These are phyloP conservation scores for Pezicula rhizophila DNA, from an alignment of 2,329 filamentous ascomycete genomes.

Conservation along the genomic window DNA sequence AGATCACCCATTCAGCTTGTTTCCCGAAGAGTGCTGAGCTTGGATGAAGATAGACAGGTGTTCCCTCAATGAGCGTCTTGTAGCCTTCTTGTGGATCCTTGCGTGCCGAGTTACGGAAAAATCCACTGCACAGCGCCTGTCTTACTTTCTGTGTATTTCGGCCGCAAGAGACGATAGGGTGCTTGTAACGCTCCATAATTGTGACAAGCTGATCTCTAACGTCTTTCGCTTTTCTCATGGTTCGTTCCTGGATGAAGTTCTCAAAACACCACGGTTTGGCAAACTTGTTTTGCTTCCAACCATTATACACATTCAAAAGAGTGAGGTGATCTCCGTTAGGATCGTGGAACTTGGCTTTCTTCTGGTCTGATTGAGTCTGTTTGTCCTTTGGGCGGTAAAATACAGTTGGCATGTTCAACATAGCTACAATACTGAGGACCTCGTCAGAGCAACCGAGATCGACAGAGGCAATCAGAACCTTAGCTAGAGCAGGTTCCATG, in stretches of 20 bases:
- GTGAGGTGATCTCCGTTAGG: conserved; percentile 91
- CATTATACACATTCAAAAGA: conserved; percentile 91
- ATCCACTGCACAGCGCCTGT: conserved; percentile 83
- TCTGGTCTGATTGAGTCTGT: conserved; percentile 91
- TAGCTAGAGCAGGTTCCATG: conserved; percentile 90
- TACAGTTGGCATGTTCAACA: conserved; percentile 80
- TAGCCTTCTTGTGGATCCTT: conserved; percentile 97
- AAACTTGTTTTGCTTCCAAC: conserved; percentile 83
- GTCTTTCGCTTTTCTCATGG: conserved; percentile 84
- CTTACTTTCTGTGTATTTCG: conserved; percentile 82
- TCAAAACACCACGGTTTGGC: conserved; percentile 92
- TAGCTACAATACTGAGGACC: conserved; percentile 87
- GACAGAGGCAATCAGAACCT: conserved; percentile 81
- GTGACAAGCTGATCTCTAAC: conserved; percentile 86
- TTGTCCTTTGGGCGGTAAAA: conserved; percentile 98
- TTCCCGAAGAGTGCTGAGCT: conserved; percentile 90
- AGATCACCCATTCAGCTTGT: conserved; percentile 93
- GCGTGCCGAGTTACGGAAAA: conserved; percentile 90
- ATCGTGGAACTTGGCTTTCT: conserved; percentile 96
- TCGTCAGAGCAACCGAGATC: conserved; percentile 89
- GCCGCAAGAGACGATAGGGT: conserved; percentile 77
- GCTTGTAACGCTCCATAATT: conserved; percentile 89
- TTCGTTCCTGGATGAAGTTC: conserved; percentile 91
- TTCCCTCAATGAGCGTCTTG: conserved; percentile 94
- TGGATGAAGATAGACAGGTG: conserved; percentile 91